phyloP scores from a whole-genome alignment of 805 yeast genomes.

The Monosporozyma yasuniensis region DNA sequence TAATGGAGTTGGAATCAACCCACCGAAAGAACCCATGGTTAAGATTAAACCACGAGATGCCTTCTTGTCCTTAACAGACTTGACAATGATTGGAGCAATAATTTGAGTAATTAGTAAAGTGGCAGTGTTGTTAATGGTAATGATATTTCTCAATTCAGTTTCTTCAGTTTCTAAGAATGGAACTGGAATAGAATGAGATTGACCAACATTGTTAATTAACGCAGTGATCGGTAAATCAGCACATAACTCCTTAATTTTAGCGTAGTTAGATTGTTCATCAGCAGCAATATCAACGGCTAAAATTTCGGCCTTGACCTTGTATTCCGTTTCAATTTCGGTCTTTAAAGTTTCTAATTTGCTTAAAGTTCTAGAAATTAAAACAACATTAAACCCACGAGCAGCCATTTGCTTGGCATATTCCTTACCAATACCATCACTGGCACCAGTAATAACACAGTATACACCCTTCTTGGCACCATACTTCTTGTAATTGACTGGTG shows the following conservation, averaged over 20 bases:
- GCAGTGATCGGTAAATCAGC: conserved; percentile 55
- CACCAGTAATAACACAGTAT: conserved; percentile 97
- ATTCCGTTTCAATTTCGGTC: conserved; percentile 50
- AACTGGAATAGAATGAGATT: conserved; percentile 89
- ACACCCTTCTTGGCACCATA: conserved; percentile 66
- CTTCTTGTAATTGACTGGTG: conserved; percentile 46
- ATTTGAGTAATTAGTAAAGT: conserved; percentile 76
- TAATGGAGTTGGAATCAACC: conserved; percentile 83
- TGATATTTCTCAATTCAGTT: conserved; percentile 66
- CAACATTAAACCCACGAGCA: conserved; percentile 68
- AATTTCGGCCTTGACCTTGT: conserved; percentile 51
- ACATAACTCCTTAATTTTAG: conserved; percentile 37
- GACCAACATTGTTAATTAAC: conserved; percentile 88
- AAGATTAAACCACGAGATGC: conserved; percentile 58
- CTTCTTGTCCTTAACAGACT: conserved; percentile 37
- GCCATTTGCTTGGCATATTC: conserved; percentile 87
- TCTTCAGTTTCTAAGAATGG: conserved; percentile 77
- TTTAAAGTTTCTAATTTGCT: conserved; percentile 64
- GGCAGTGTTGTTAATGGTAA: conserved; percentile 77
- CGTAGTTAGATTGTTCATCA: conserved; percentile 52
- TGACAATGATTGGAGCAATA: conserved; percentile 61
- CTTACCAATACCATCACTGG: conserved; percentile 95
- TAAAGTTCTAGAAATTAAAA: conserved; percentile 76
- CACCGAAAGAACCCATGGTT: conserved; percentile 97
- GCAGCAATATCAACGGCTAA: conserved; percentile 73